Conservation (phyloP, 768 basidiomycete genomes). For the Astraeus odoratus region DNA sequence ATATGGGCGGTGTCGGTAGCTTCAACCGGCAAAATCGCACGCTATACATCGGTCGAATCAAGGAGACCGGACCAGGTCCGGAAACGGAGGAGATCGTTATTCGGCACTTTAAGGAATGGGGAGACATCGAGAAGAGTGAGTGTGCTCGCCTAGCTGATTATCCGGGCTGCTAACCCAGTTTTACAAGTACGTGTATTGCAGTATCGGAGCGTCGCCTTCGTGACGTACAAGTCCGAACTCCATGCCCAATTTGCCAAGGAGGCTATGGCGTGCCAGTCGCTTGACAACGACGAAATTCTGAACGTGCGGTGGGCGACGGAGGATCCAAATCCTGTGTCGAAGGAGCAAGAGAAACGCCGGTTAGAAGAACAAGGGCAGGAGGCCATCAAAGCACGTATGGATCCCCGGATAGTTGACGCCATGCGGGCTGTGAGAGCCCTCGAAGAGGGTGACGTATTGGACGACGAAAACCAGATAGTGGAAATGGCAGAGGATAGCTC, state of each 20-base stretch:
- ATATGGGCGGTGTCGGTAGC: constrained; percentile 99
- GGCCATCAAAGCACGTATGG: constrained; percentile 79
- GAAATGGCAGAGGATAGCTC: constrained; percentile 27
- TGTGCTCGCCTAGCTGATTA: constrained; percentile 11
- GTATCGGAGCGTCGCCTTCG: constrained; percentile 94
- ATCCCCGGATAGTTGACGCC: constrained; percentile 84
- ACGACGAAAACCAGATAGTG: constrained; percentile 30
- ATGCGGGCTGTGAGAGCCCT: constrained; percentile 80
- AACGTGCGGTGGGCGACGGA: constrained; percentile 99
- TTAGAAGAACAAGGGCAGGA: constrained; percentile 81
- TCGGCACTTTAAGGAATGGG: constrained; percentile 95
- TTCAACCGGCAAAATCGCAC: constrained; percentile 94
- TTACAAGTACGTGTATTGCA: constrained; percentile 77
- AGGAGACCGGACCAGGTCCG: constrained; percentile 79
- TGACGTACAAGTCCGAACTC: constrained; percentile 84
- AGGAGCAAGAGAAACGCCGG: constrained; percentile 76
- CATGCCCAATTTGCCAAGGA: constrained; percentile 96
- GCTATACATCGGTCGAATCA: constrained; percentile 89
- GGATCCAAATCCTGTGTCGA: constrained; percentile 92
- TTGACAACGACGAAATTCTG: constrained; percentile 95
- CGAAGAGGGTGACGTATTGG: constrained; percentile 63
- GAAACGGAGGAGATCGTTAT: constrained; percentile 90
- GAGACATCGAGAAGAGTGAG: constrained; percentile 85
- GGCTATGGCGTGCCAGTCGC: constrained; percentile 96
- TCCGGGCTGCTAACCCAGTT: constrained; percentile 4